phyloP scores from a whole-genome alignment of 2,329 filamentous ascomycete species.

The Arthrobotrys megalospora region DNA sequence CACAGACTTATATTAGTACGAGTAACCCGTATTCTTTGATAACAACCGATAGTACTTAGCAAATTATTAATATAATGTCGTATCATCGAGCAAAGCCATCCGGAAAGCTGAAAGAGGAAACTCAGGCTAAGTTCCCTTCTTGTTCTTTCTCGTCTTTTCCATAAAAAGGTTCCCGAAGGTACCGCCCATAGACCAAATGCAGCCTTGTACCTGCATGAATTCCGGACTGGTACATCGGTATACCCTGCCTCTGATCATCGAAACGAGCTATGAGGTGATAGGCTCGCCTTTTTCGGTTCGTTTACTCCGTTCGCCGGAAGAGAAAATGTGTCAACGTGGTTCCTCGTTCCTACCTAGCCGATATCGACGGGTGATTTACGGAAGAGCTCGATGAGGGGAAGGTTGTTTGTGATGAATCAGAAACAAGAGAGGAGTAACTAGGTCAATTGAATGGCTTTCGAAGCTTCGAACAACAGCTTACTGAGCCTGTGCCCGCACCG shows the following conservation, averaged over 20 bases:
- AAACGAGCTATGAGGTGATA: not conserved
- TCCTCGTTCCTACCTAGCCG: not conserved
- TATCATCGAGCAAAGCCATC: not conserved
- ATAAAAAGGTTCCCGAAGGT: constrained; percentile 1
- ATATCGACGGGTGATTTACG: not conserved
- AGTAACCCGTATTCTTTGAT: not conserved
- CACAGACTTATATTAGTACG: not conserved
- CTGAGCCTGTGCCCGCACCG: no score
- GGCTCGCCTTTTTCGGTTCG: constrained; percentile 7
- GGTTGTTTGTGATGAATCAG: no score
- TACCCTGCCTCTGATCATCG: constrained; percentile 31
- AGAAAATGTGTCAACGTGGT: not conserved
- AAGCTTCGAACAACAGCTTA: no score
- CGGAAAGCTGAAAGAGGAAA: constrained; percentile 11
- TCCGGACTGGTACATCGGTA: constrained; percentile 30
- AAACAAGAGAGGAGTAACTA: no score
- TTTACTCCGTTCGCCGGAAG: not conserved
- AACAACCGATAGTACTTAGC: not conserved
- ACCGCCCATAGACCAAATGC: not conserved
- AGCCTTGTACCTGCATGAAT: constrained; percentile 18
- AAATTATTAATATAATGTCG: constrained; percentile 12
- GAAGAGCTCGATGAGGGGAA: no score
- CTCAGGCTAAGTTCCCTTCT: constrained; percentile 4
- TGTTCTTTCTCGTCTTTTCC: not conserved
- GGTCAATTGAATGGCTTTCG: no score